A percentile compares a stretch with the other conserved stretches of the same genome.
Conservation (phyloP, 768 basidiomycete genomes). For the Holtermanniella nyarrowii region DNA sequence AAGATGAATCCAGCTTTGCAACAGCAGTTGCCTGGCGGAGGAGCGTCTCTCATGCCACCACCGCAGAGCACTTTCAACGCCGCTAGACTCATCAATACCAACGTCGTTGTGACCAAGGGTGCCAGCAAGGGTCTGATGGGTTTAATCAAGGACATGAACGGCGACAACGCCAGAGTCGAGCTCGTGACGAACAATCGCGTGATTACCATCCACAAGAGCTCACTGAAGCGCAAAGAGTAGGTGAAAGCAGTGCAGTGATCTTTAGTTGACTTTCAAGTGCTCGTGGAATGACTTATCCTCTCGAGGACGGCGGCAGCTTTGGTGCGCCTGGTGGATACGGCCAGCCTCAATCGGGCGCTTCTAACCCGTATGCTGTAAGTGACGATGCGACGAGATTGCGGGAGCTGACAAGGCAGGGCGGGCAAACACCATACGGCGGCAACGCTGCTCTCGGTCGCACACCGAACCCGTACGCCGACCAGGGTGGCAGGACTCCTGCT, state of each 20-base stretch:
- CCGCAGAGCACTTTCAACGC: conserved; percentile 19
- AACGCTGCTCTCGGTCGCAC: conserved; percentile 52
- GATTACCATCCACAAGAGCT: conserved; percentile 72
- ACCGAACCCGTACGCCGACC: conserved; percentile 56
- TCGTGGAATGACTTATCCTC: conserved; percentile 22
- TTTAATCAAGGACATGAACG: conserved; percentile 89
- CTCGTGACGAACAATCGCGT: conserved; percentile 80
- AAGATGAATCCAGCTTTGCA: conserved; percentile 78
- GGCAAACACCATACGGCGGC: conserved; percentile 30
- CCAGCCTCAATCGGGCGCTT: neutral
- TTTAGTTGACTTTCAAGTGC: conserved; percentile 10
- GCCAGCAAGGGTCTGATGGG: conserved; percentile 84
- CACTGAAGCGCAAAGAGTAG: conserved; percentile 61
- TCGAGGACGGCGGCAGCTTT: conserved; percentile 16
- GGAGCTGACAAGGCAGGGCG: conserved; percentile 19
- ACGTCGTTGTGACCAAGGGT: conserved; percentile 73
- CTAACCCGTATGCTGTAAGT: conserved; percentile 6
- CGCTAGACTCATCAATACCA: conserved; percentile 63
- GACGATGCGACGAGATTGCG: no score
- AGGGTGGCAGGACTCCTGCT: conserved; percentile 44
- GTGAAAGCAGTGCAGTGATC: conserved; percentile 40
- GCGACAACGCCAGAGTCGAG: conserved; percentile 75
- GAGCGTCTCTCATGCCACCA: conserved; percentile 29
- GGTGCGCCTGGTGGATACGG: conserved; percentile 6
- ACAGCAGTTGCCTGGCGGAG: conserved; percentile 29